phyloP scores from a whole-genome alignment of 208 protist species.

The Balamuthia mandrillaris region DNA sequence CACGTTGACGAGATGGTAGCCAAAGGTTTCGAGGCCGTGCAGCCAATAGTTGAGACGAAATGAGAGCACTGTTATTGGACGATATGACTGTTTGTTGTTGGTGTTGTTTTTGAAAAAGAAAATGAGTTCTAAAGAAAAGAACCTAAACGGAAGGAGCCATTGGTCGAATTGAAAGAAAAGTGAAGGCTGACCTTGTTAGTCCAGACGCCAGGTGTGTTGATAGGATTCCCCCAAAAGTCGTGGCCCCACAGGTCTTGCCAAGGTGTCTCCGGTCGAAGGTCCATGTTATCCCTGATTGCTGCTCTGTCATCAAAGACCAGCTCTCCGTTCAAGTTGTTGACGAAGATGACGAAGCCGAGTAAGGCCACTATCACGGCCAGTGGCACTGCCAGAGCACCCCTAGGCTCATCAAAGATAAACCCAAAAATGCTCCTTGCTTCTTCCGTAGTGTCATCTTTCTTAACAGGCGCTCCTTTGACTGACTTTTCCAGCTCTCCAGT shows the following conservation, averaged over 20 bases:
- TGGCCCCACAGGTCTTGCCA: not conserved
- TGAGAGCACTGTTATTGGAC: not conserved
- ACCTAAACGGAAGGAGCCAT: not conserved
- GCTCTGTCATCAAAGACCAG: slow-evolving; percentile 32
- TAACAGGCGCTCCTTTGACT: no score
- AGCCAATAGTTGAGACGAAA: slow-evolving; percentile 16
- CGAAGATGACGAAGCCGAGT: slow-evolving; percentile 24
- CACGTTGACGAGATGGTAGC: slow-evolving; percentile 37
- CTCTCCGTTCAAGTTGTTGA: not conserved
- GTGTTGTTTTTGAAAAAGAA: no score
- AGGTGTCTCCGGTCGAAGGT: not conserved
- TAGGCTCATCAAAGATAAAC: no score
- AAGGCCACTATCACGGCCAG: not conserved
- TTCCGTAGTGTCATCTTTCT: no score
- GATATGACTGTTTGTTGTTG: slow-evolving; percentile 45
- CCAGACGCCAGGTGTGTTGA: not conserved
- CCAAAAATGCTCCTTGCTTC: no score
- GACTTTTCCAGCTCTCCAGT: no score
- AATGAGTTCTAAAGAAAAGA: not conserved
- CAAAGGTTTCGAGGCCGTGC: not conserved
- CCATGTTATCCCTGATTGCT: not conserved
- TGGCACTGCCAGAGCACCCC: not conserved
- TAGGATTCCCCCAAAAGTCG: slow-evolving; percentile 42
- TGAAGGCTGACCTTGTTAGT: slow-evolving; percentile 1
- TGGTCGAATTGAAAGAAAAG: not conserved